Percentiles rank a stretch among this genome's conserved stretches.
Conservation (phyloP, 2,329 filamentous ascomycete species). For the Chaetomium sp. region DNA sequence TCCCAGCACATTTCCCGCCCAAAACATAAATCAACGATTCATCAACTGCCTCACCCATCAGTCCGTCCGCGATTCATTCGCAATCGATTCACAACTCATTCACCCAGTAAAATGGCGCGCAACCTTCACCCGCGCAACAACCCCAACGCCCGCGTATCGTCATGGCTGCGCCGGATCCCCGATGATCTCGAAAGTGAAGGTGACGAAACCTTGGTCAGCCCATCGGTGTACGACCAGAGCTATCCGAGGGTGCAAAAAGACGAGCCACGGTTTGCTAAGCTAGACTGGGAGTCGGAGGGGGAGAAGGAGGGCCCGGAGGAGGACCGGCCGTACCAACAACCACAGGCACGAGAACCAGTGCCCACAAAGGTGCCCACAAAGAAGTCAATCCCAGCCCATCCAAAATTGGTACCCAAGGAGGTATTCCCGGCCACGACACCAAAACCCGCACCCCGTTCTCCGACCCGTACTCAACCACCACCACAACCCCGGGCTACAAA, state of each 20-base stretch:
- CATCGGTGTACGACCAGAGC: slow-evolving; percentile 2
- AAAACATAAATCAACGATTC: no score
- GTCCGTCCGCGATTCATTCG: no score
- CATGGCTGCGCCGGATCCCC: slow-evolving; percentile 7
- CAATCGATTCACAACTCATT: no score
- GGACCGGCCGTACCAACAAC: neutral
- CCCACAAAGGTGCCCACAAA: no score
- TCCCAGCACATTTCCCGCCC: neutral
- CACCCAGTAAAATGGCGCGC: neutral
- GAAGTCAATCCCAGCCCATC: neutral
- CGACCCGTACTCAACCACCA: neutral
- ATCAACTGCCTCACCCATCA: no score
- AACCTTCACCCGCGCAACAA: slow-evolving; percentile 1
- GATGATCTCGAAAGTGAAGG: slow-evolving; percentile 6
- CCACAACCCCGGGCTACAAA: neutral
- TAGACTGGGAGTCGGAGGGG: no score
- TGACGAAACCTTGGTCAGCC: slow-evolving; percentile 1
- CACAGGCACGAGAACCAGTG: neutral
- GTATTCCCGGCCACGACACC: no score
- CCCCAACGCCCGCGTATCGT: neutral
- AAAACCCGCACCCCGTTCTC: neutral
- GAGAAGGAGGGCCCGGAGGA: no score
- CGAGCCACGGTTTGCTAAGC: neutral
- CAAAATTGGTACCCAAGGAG: neutral
- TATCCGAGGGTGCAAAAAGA: neutral